phyloP scores from a whole-genome alignment of 495 filamentous ascomycete genomes.

The Elasticomyces elasticus region DNA sequence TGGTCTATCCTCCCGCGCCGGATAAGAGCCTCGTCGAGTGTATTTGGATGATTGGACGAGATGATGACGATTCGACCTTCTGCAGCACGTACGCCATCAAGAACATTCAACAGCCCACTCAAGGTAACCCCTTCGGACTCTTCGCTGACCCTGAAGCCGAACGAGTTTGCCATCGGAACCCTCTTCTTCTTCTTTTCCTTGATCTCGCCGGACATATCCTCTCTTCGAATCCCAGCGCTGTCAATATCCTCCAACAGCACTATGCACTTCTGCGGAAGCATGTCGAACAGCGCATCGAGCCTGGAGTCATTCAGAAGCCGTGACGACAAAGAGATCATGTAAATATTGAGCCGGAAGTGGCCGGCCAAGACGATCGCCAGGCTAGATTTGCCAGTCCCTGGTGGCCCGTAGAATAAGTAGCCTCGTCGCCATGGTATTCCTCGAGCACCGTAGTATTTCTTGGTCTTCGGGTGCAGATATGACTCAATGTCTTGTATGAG shows the following conservation, averaged over 20 bases:
- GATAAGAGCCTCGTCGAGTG: constrained; percentile 22
- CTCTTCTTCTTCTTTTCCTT: background rate
- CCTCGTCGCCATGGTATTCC: constrained; percentile 23
- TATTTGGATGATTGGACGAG: constrained; percentile 22
- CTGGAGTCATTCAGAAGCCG: constrained; percentile 27
- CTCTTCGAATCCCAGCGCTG: constrained; percentile 23
- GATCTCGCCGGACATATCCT: constrained; percentile 18
- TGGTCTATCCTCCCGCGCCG: constrained; percentile 24
- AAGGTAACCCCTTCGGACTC: constrained; percentile 13
- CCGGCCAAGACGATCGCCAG: constrained; percentile 26
- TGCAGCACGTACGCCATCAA: constrained; percentile 21
- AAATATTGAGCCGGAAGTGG: constrained; percentile 53
- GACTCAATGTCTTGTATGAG: constrained; percentile 27
- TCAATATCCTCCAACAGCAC: constrained; percentile 26
- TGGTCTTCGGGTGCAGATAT: constrained; percentile 23
- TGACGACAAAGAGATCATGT: constrained; percentile 44
- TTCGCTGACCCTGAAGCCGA: background rate
- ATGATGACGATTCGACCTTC: constrained; percentile 23
- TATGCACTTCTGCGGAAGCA: constrained; percentile 23
- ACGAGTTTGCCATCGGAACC: background rate
- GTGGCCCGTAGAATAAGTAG: constrained; percentile 10
- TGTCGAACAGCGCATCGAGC: constrained; percentile 12
- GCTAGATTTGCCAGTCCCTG: constrained; percentile 17
- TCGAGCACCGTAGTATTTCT: constrained; percentile 37
- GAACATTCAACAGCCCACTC: constrained; percentile 22